Evolutionary conservation across 169 alveolate species (phyloP).

Genomic region (Eimeria tenella): DNA sequence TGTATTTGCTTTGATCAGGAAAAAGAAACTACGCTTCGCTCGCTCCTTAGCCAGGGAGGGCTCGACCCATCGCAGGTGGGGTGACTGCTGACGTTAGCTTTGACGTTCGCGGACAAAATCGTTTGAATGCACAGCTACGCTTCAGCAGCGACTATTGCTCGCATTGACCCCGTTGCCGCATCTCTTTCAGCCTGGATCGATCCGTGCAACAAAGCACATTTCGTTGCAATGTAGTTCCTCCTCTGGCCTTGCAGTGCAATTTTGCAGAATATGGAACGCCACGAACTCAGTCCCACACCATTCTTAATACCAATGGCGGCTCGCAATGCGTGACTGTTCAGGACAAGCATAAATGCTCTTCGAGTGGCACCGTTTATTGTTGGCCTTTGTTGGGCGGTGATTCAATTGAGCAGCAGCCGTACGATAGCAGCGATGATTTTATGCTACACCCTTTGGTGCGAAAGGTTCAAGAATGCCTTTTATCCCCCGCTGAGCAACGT

Average conservation of each 20-base stretch:
- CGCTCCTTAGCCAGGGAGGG: constrained; percentile 40
- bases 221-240: too few species aligned
- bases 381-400: constrained; percentile 44
- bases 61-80: constrained; percentile 35
- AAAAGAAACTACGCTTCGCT: background rate
- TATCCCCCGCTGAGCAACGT: constrained; percentile 46
- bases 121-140: too few species aligned
- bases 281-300: too few species aligned
- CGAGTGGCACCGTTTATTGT: background rate
- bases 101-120: background rate
- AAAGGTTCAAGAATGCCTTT: constrained; percentile 63
- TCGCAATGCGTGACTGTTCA: background rate
- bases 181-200: too few species aligned
- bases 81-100: background rate
- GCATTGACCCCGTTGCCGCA: too few species aligned
- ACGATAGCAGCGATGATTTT: constrained; percentile 72
- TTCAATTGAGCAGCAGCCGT: constrained; percentile 67
- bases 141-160: too few species aligned
- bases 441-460: constrained; percentile 64
- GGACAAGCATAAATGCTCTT: constrained; percentile 23
- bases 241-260: too few species aligned
- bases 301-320: too few species aligned
- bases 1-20: background rate
- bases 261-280: too few species aligned
- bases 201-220: too few species aligned